These are phyloP conservation scores for Penicillium atrosanguineum DNA, from an alignment of 495 filamentous ascomycete genomes.

Conservation along the genomic window DNA sequence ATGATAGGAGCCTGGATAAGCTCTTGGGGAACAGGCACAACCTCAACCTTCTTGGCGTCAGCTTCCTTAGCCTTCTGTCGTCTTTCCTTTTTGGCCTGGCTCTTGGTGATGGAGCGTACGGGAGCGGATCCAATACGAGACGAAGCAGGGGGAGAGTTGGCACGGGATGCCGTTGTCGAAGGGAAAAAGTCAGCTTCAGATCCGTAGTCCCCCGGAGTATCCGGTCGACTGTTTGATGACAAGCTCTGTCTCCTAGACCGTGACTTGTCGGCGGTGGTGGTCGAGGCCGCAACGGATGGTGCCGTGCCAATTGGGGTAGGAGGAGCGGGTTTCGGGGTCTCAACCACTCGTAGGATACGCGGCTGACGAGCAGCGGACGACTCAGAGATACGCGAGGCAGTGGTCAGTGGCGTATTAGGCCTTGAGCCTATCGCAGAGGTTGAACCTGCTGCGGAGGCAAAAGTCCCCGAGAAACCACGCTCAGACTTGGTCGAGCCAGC, in stretches of 20 bases:
- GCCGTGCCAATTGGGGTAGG: constrained; percentile 39
- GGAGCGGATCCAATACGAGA: constrained; percentile 73
- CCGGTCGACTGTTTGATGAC: constrained; percentile 63
- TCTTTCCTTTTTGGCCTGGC: constrained; percentile 83
- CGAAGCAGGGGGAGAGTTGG: constrained; percentile 78
- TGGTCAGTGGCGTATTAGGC: constrained; percentile 40
- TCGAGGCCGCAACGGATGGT: constrained; percentile 40
- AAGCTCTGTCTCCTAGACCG: constrained; percentile 60
- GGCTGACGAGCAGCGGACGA: constrained; percentile 47
- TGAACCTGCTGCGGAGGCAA: constrained; percentile 18
- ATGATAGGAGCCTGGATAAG: constrained; percentile 76
- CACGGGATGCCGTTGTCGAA: constrained; percentile 77
- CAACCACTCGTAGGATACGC: constrained; percentile 64
- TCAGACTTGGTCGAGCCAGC: constrained; percentile 22
- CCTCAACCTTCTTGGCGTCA: constrained; percentile 63
- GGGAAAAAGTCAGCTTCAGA: constrained; percentile 76
- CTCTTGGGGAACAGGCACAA: constrained; percentile 51
- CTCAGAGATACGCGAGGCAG: constrained; percentile 43
- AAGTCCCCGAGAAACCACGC: constrained; percentile 12
- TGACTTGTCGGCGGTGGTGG: constrained; percentile 36
- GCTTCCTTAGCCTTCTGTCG: constrained; percentile 58
- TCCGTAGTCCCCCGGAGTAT: constrained; percentile 73
- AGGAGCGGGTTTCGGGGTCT: constrained; percentile 68
- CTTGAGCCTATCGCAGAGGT: constrained; percentile 29
- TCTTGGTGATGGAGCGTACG: constrained; percentile 80